Conservation (phyloP, 192 early-diverging fungal species). For the Umbelopsis ramanniana region DNA sequence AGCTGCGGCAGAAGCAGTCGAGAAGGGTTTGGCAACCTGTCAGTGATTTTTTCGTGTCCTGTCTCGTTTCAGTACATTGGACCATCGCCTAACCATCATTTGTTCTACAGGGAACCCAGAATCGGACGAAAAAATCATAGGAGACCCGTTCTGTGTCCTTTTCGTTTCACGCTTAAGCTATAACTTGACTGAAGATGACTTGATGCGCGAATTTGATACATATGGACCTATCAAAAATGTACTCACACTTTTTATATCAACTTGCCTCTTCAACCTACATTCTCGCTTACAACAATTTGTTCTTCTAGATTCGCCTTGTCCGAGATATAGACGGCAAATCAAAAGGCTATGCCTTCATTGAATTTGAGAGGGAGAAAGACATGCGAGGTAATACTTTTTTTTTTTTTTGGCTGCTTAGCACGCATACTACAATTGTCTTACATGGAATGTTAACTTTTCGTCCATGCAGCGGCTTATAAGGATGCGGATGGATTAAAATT, state of each 20-base stretch:
- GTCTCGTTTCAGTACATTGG: background rate
- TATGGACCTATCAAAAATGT: conserved; percentile 85
- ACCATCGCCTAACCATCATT: background rate
- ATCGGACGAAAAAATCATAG: conserved; percentile 70
- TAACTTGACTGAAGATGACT: conserved; percentile 75
- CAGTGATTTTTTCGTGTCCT: conserved; percentile 22
- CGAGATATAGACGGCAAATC: conserved; percentile 72
- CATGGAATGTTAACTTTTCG: background rate
- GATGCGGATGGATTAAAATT: conserved; percentile 90
- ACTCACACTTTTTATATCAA: conserved; percentile 28
- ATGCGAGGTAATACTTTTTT: conserved; percentile 56
- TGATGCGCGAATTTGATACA: conserved; percentile 75
- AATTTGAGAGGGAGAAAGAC: conserved; percentile 88
- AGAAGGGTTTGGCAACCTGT: conserved; percentile 57
- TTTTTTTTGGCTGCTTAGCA: background rate
- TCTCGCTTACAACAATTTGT: background rate
- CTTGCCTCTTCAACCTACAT: conserved; percentile 3
- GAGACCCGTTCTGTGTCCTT: conserved; percentile 93
- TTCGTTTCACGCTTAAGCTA: conserved; percentile 85
- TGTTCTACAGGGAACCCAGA: conserved; percentile 67
- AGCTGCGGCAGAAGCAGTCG: conserved; percentile 65
- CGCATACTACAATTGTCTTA: no score
- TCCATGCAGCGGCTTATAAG: conserved; percentile 67
- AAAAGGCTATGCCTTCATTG: conserved; percentile 94
- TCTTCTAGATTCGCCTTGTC: conserved; percentile 69